Percentiles rank a stretch among this genome's conserved stretches.
Conservation (phyloP, 2,329 filamentous ascomycete species). For the Stagonosporopsis chrysanthemi region DNA sequence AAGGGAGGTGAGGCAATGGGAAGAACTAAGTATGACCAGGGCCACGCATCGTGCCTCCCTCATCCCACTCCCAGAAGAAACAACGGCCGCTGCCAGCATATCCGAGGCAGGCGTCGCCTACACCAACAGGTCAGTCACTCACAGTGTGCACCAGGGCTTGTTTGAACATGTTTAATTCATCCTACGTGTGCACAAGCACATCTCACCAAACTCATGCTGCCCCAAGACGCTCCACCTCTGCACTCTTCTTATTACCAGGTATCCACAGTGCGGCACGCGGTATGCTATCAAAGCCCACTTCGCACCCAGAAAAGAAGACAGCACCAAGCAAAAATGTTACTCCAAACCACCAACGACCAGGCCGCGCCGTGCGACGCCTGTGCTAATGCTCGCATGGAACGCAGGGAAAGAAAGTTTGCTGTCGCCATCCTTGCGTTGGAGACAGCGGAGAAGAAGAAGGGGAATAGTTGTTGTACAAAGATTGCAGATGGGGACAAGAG, state of each 20-base stretch:
- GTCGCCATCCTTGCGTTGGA: background rate
- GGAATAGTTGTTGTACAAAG: constrained; percentile 22
- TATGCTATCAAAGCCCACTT: constrained; percentile 32
- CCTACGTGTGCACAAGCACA: constrained; percentile 31
- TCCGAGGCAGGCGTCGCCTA: background rate
- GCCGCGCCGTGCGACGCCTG: constrained; percentile 25
- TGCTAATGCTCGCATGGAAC: constrained; percentile 19
- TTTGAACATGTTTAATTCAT: constrained; percentile 29
- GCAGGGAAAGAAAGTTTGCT: constrained; percentile 5
- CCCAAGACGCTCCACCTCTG: constrained; percentile 3
- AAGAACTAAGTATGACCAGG: too few relatives aligned
- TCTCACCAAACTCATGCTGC: constrained; percentile 26
- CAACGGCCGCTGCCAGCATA: background rate
- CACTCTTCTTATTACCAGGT: constrained; percentile 18
- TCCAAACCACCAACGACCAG: constrained; percentile 28
- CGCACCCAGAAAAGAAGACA: constrained; percentile 17
- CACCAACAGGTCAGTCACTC: background rate
- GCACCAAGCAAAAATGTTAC: constrained; percentile 17
- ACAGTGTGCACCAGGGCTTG: background rate
- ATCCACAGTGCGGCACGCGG: constrained; percentile 6
- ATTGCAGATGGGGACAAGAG: constrained; percentile 8
- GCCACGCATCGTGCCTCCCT: too few relatives aligned
- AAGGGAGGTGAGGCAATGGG: background rate
- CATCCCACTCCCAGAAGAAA: too few relatives aligned
- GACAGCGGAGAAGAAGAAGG: constrained; percentile 17